These are phyloP conservation scores for Fusarium sp. DNA, from an alignment of 2,329 filamentous ascomycete genomes.

Conservation along the genomic window DNA sequence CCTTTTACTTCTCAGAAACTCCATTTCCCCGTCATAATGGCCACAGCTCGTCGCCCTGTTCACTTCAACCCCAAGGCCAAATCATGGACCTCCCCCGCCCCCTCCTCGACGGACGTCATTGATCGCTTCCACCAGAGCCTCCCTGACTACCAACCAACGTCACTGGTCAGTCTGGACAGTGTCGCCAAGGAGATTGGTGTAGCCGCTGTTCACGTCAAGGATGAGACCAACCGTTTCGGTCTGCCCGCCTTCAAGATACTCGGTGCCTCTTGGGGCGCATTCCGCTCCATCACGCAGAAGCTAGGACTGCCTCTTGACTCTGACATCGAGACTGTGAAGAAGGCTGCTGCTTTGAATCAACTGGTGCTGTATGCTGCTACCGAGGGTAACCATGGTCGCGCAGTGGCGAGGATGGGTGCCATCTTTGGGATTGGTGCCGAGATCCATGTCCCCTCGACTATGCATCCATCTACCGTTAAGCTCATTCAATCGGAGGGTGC, in stretches of 20 bases:
- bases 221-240: conserved; percentile 76
- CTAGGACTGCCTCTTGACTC: conserved; percentile 58
- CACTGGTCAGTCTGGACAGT: conserved; percentile 61
- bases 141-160: conserved; percentile 67
- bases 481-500: conserved; percentile 74
- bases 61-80: conserved; percentile 41
- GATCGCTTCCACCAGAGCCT: conserved; percentile 68
- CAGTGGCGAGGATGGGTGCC: conserved; percentile 75
- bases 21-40: conserved; percentile 22
- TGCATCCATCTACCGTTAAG: conserved; percentile 64
- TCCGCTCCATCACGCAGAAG: conserved; percentile 63
- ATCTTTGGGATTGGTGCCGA: conserved; percentile 65
- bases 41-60: conserved; percentile 33
- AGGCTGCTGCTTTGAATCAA: conserved; percentile 40
- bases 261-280: conserved; percentile 80
- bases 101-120: conserved; percentile 22
- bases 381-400: conserved; percentile 82
- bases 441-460: conserved; percentile 73
- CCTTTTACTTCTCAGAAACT: background rate
- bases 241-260: conserved; percentile 84
- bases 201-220: conserved; percentile 72
- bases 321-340: conserved; percentile 57
- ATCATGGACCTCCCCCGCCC: conserved; percentile 21
- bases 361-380: conserved; percentile 72
- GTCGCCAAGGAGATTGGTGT: conserved; percentile 71